Evolutionary conservation across 2,329 filamentous ascomycete species (phyloP), one percentile per base, ranked within the genome.

Genomic region (Neoscytalidium dimidiatum): DNA sequence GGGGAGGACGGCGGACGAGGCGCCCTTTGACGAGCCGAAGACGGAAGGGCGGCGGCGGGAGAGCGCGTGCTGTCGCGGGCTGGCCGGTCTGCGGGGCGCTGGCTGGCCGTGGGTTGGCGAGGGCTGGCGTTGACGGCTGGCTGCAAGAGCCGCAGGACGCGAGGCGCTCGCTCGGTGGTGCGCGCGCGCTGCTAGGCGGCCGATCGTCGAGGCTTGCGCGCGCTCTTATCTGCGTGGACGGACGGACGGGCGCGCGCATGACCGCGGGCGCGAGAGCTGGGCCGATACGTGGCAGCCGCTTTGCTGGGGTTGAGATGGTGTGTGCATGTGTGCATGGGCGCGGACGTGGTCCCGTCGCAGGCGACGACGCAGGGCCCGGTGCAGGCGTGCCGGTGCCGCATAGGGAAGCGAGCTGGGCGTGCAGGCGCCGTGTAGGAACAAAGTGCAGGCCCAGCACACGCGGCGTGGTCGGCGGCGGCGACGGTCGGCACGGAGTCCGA

Each of bases 101-200:
- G 38, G 38, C 38, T 41, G 60, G 60, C 60, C n/a, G n/a, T 23
- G 58, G 58, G 19, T 21, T 29, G 57, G n/a, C 26, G 17, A 11
- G 23, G n/a, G 38, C 6, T 23, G 35, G 44, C n/a, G 28, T 28
- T 41, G 43, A n/a, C n/a, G n/a, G n/a, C 41, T n/a, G 31, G 48
- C 61, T 52, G 38, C 49, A 64, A 64, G 61, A 64, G 49, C 61
- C 61, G 49, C 61, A 64, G 61, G 61, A 60, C 56, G 56, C 56
- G 56, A 46, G 38, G 56, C 56, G 56, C 56, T 60, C 33, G 56
- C 56, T 43, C 35, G 56, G 28, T 44, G 53, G 53, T 43, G 53
- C 53, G n/a, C 28, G 53, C 53, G n/a, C 29, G 53, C 31, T 13
- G 41, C 53, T 57, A 57, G 56, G 56, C 56, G 56, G 38, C n/a